Evolutionary conservation across 306 rosid species (phyloP).

Genomic region (Cucumis melo): DNA sequence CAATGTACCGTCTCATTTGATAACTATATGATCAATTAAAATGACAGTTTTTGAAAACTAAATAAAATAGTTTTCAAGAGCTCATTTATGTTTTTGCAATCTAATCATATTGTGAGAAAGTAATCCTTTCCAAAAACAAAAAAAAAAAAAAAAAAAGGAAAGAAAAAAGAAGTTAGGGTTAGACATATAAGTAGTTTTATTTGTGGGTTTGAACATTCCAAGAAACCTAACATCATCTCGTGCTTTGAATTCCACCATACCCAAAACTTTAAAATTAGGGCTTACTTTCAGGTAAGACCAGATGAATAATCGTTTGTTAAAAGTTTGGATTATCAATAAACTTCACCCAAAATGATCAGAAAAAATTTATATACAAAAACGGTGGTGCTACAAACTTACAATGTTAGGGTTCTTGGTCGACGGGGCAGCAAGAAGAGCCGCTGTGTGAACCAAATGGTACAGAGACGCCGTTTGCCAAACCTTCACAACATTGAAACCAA

Average conservation of each 20-base stretch:
- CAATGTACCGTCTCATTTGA: too few relatives aligned
- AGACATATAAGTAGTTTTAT: neutral
- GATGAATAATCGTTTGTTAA: neutral
- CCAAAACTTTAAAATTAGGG: neutral
- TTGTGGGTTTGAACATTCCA: neutral
- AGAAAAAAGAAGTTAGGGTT: neutral
- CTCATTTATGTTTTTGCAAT: too few relatives aligned
- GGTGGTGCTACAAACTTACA: constrained; percentile 25
- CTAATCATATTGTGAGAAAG: neutral
- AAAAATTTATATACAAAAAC: neutral
- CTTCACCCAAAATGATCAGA: neutral
- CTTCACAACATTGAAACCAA: constrained; percentile 16
- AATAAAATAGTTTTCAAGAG: too few relatives aligned
- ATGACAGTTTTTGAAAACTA: too few relatives aligned
- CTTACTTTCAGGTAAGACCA: neutral
- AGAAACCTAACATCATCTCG: neutral
- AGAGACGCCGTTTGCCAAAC: constrained; percentile 95
- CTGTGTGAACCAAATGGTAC: constrained; percentile 88
- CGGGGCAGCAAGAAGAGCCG: constrained; percentile 78
- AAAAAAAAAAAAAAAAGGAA: too few relatives aligned
- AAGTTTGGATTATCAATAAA: neutral
- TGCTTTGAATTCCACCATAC: neutral
- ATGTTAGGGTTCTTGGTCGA: constrained; percentile 50
- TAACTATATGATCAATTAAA: too few relatives aligned
- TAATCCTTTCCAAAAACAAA: neutral